Conservation (phyloP, 2,329 filamentous ascomycete species). For the Alternaria atra region DNA sequence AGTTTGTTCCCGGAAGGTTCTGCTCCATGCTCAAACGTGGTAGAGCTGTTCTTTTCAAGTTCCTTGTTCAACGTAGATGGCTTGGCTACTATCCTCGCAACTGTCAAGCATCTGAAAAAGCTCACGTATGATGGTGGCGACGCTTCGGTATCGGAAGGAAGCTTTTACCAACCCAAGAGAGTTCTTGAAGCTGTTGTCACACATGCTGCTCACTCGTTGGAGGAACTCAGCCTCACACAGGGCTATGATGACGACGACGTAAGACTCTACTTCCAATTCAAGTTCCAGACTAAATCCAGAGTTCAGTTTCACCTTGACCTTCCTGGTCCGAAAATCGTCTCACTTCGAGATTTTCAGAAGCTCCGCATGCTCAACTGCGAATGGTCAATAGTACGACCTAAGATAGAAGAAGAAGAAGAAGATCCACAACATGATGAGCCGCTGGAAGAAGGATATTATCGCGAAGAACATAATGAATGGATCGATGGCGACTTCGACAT, state of each 20-base stretch:
- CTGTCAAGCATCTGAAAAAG: constrained; percentile 16
- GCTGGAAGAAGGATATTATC: not conserved
- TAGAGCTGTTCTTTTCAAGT: constrained; percentile 17
- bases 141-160: not conserved
- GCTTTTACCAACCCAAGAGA: constrained; percentile 13
- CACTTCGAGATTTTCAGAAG: not conserved
- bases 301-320: not conserved
- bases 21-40: constrained; percentile 18
- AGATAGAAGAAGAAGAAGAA: not conserved
- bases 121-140: constrained; percentile 20
- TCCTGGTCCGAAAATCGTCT: not conserved
- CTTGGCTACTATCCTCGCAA: constrained; percentile 12
- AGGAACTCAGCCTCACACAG: constrained; percentile 9
- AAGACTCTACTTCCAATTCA: not conserved
- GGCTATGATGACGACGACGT: not conserved
- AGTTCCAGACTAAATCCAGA: not conserved
- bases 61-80: constrained; percentile 14
- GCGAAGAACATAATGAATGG: not conserved
- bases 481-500: not conserved
- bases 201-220: constrained; percentile 14
- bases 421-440: not conserved
- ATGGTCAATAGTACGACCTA: not conserved
- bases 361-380: not conserved
- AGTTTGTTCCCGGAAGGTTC: not conserved
- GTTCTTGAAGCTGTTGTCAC: constrained; percentile 15